Base-by-base conservation (phyloP, 2,329 filamentous ascomycete species). In the Sclerotinia subarctica region DNA sequence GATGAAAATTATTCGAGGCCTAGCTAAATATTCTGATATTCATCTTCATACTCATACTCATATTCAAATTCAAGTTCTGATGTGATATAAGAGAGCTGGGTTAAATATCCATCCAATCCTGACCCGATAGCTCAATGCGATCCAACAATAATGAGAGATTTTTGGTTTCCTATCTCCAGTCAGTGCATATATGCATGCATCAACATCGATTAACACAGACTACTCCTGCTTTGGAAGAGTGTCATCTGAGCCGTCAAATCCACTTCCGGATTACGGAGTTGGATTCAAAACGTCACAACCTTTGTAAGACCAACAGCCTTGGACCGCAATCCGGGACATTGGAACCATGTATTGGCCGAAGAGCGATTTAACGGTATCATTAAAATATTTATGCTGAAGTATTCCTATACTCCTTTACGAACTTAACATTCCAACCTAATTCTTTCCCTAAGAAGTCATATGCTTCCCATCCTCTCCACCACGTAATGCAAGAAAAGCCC, bases 401-500 rank as follows among this genome's bases (percentile, higher is more conserved):
- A 63, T 44, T 54, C 56, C 44, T 63, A 24, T 62, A 52, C 64
- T 51, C 46, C 59, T 21, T 26, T 63, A 46, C 46, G 46, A 51
- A 63, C 59, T 38, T 38, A 51, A 63, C 24, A 62, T 51, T 44
- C n/a, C 26, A 62, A 63, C 26, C 56, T 44, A 26, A 35, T 54
- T 26, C 46, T 24, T 67, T 53, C 42, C 49, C 35, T 69, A 65
- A 65, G 52, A 49, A 58, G 70, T 70, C 72, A 76, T 74, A 69
- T 78, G 76, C 77, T 88, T 86, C 70, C 87, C 88, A 74, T 89
- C 87, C 78, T 98, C 93, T 38, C 95, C 95, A 74, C 94, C 90
- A 75, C 94, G 88, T 74, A 99, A 83, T 68, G 93, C 94, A 76
- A 99, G 83, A 71, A 98, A 83, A 60, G 95, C 94, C 75, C 95